Evolutionary conservation across 768 basidiomycete species (phyloP), one percentile per base, ranked within the genome.

Genomic region (Termitomyces sp.): DNA sequence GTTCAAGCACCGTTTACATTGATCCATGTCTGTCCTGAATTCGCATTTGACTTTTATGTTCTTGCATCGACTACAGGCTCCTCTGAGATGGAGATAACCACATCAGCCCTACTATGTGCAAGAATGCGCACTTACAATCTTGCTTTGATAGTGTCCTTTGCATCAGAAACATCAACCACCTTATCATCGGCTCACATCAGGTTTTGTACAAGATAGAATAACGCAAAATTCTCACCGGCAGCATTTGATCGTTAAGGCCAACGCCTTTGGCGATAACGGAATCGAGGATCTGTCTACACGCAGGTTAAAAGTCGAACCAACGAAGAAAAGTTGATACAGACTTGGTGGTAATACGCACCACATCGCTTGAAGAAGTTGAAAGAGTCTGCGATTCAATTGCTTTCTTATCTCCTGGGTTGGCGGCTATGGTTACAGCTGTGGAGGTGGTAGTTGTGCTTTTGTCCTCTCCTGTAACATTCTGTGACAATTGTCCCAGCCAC

Each of bases 41-140:
- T 91, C 89, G 68, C 90, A 93, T 63, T 81, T 85, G 56, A 91
- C 89, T 78, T 90, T 78, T 60, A 74, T 65, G 58, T 68, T 77
- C 68, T 89, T 91, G 74, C 89, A 91, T 4, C 89, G 81, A 58
- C 78, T 77, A 67, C 89, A 91, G 40, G 89, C 89, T 22, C 89
- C 87, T 44, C 58, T 61, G n/a, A n/a, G n/a, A n/a, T n/a, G n/a
- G 30, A 47, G 50, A 53, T 32, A 27, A 27, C 33, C 55, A n/a
- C 34, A 57, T 63, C 18, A 61, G 53, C 46, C 45, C 55, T 22
- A 9, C 5, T 42, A 10, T 48, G 46, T 36, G 4, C 5, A 16
- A 32, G 16, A n/a, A 53, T 12, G 27, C 33, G 22, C 22, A 71
- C 77, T 62, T 63, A 82, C 82, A 76, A 70, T 67, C 79, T 82